These are phyloP conservation scores for Sugiyamaella paludigena DNA, from an alignment of 1,139 yeast species.

Conservation along the genomic window DNA sequence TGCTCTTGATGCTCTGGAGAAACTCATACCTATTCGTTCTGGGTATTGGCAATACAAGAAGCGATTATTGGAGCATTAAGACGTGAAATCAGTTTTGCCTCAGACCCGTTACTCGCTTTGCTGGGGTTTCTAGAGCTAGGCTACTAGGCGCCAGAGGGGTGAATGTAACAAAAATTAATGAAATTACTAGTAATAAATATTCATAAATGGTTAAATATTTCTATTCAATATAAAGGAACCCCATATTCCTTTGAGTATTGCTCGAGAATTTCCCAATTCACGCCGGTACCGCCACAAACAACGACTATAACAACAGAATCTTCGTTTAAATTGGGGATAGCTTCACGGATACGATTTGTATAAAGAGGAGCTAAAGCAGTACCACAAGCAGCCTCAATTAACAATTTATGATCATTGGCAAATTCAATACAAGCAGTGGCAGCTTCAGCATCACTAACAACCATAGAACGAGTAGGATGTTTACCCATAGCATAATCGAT, in stretches of 20 bases:
- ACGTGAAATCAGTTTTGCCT: background rate
- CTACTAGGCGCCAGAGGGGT: no score
- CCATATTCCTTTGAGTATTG: slow-evolving; percentile 29
- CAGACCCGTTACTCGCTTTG: no score
- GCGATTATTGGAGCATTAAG: background rate
- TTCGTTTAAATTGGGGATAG: slow-evolving; percentile 28
- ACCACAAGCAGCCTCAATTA: slow-evolving; percentile 76
- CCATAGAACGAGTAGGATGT: slow-evolving; percentile 45
- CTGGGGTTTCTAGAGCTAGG: no score
- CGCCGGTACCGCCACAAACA: slow-evolving; percentile 38
- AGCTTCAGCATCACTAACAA: slow-evolving; percentile 57
- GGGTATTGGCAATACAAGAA: slow-evolving; percentile 57
- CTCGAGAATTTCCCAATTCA: slow-evolving; percentile 31
- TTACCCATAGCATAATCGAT: slow-evolving; percentile 44
- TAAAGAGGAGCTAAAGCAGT: slow-evolving; percentile 60
- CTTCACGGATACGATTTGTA: slow-evolving; percentile 28
- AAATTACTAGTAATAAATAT: background rate
- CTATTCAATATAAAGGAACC: slow-evolving; percentile 15
- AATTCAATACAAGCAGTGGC: slow-evolving; percentile 52
- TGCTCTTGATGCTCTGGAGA: slow-evolving; percentile 50
- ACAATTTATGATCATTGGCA: slow-evolving; percentile 49
- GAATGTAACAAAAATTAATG: no score
- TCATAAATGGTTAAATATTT: no score
- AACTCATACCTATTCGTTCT: slow-evolving; percentile 64
- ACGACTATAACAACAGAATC: slow-evolving; percentile 34